Base-by-base conservation (phyloP, 306 rosid genomes). In the Lathyrus tuberosus region DNA sequence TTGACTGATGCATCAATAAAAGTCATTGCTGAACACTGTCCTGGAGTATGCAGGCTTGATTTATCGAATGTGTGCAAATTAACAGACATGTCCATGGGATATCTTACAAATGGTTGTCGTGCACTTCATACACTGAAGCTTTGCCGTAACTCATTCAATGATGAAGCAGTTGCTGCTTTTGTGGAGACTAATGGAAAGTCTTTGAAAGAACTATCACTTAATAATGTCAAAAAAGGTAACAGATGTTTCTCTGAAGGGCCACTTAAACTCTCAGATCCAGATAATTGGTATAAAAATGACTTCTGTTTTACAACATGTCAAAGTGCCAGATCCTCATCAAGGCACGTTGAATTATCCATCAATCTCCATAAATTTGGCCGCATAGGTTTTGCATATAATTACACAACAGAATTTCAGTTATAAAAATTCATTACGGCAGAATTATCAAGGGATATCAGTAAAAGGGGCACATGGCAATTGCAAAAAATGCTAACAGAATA, bases 111-210 rank as follows among this genome's bases (percentile, higher is more conserved):
- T 68, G 89, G 96, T 62, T 91, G 99, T 76, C 78, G 26, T 6
- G 61, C 60, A 75, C 81, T 94, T 83, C 86, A 83, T 63, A 81
- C 76, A 6, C 83, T 94, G 52, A 91, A 78, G 66, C 89, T 94
- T 46, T 74, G 87, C 68, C 88, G 89, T 62, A 86, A 87, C 80
- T 31, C 70, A 64, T 87, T 94, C 95, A 94, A 97, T 82, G 99
- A 94, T 79, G 94, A 87, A 73, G 87, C 95, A 40, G 56, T 94
- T 68, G 95, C 95, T 79, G 97, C 96, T 15, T 94, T 87, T 69
- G 63, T 94, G 75, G 95, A 94, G 77, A 86, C 88, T 10, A 74
- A 67, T 8, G 96, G 93, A 72, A 84, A 70, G 64, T 71, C 69
- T 37, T 83, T 95, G 52, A 72, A 75, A 48, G 96, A 91, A 70